Conservation (phyloP, 2,329 filamentous ascomycete species). For the Ceratocystis lukuohia region DNA sequence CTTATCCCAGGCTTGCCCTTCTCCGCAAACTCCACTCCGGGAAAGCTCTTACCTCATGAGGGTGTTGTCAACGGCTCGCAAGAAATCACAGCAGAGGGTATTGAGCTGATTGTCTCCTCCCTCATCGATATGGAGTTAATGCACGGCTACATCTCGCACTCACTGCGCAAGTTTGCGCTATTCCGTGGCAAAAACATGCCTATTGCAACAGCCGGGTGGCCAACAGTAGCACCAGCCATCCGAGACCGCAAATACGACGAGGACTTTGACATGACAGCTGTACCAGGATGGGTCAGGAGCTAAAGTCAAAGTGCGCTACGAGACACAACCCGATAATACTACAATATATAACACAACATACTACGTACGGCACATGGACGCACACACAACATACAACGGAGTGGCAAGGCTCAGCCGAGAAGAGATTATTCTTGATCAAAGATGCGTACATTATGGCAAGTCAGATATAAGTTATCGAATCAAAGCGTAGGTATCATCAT, state of each 20-base stretch:
- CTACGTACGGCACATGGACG: not conserved
- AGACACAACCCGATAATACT: not conserved
- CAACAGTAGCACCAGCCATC: slow-evolving; percentile 57
- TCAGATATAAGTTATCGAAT: slow-evolving; percentile 11
- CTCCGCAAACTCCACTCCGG: slow-evolving; percentile 23
- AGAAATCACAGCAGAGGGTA: slow-evolving; percentile 44
- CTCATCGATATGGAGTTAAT: slow-evolving; percentile 70
- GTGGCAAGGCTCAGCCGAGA: not conserved
- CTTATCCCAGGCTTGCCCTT: slow-evolving; percentile 3
- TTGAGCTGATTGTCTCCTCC: slow-evolving; percentile 66
- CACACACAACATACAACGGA: slow-evolving; percentile 10
- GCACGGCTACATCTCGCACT: slow-evolving; percentile 71
- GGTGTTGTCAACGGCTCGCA: slow-evolving; percentile 53
- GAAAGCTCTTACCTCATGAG: slow-evolving; percentile 41
- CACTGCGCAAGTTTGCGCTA: slow-evolving; percentile 62
- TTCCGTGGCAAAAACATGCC: slow-evolving; percentile 49
- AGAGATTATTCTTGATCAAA: slow-evolving; percentile 15
- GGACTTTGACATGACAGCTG: slow-evolving; percentile 46
- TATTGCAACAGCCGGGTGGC: slow-evolving; percentile 56
- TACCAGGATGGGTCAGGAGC: slow-evolving; percentile 59
- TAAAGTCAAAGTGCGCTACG: not conserved
- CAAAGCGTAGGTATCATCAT: slow-evolving; percentile 16
- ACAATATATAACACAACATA: not conserved
- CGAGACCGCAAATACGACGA: slow-evolving; percentile 45
- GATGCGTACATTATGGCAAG: slow-evolving; percentile 11